Base-by-base conservation (phyloP, 1,139 yeast genomes). In the Yamadazyma mexicana region DNA sequence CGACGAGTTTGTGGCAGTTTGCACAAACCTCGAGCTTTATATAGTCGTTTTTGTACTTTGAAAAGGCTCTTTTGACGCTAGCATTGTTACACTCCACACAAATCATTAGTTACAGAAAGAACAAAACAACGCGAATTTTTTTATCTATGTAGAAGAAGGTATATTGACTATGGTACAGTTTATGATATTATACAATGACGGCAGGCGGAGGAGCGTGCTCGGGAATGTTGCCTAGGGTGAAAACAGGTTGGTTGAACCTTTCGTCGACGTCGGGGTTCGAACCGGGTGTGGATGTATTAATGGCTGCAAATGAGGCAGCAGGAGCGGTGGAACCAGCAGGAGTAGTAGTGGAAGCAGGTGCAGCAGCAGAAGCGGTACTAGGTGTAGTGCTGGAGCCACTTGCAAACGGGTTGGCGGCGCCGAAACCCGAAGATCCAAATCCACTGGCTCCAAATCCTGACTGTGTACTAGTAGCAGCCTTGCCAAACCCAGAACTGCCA, bases 21-120 rank as follows among this genome's bases (percentile, higher is more conserved):
- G 79, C 69, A 53, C 99, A 92, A 33, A 83, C 82, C 0, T 96
- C 83, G 36, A 89, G 73, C 47, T 86, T 80, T 37, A 91, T 87
- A 52, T 89, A 91, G 35, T 83, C 81, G 40, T 84, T 83, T 33
- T 92, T 79, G 61, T 87, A 89, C 46, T 73, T 74, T 17, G 85
- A 81, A 62, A 78, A 91, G 31, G 91, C 73, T 2, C 83, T 71
- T 12, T 71, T 67, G 28, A 84, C 85, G 1, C 57, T 53, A 15
- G 83, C 78, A 37, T 73, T 67, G 15, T 81, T 77, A 61, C 98
- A 92, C 59, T 89, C 95, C 18, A 91, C 85, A 60, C 98, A 92
- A 47, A 89, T 82, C 96, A 91, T 88, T 9, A 14, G 9, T 5
- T 24, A n/a, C n/a, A n/a, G n/a, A n/a, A n/a, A n/a, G n/a, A n/a